Conservation (phyloP, 805 yeast species). For the Yarrowia divulgata region DNA sequence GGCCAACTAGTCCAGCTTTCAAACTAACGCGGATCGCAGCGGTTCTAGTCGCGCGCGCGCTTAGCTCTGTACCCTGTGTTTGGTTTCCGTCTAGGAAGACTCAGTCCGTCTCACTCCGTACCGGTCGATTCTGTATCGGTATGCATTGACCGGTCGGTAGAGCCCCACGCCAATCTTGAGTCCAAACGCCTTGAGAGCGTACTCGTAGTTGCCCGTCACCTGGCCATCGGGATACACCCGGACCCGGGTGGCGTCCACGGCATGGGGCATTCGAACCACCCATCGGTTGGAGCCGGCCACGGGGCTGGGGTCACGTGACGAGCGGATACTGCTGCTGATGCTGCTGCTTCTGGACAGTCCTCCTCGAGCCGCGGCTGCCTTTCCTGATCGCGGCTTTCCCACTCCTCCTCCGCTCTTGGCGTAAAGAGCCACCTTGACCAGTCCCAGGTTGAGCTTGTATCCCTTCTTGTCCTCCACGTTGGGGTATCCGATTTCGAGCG, state of each 20-base stretch:
- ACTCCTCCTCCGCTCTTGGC: background rate
- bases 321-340: background rate
- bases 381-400: background rate
- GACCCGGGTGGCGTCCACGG: slow-evolving; percentile 12
- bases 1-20: too few relatives aligned
- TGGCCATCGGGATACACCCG: slow-evolving; percentile 29
- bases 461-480: slow-evolving; percentile 28
- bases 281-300: background rate
- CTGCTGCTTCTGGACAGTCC: too few relatives aligned
- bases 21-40: too few relatives aligned
- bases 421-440: slow-evolving; percentile 26
- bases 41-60: too few relatives aligned
- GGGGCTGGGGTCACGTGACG: background rate
- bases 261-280: slow-evolving; percentile 24
- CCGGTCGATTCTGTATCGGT: slow-evolving; percentile 17
- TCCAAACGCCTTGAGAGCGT: slow-evolving; percentile 18
- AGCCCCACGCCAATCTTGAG: slow-evolving; percentile 28
- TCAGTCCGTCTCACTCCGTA: slow-evolving; percentile 10
- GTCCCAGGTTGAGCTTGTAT: slow-evolving; percentile 19
- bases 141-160: slow-evolving; percentile 6
- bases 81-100: background rate
- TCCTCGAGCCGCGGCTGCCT: background rate
- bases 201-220: slow-evolving; percentile 27
- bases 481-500: slow-evolving; percentile 26
- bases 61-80: too few relatives aligned